Base-by-base conservation (phyloP, 768 basidiomycete genomes). In the Hysterangium stoloniferum region DNA sequence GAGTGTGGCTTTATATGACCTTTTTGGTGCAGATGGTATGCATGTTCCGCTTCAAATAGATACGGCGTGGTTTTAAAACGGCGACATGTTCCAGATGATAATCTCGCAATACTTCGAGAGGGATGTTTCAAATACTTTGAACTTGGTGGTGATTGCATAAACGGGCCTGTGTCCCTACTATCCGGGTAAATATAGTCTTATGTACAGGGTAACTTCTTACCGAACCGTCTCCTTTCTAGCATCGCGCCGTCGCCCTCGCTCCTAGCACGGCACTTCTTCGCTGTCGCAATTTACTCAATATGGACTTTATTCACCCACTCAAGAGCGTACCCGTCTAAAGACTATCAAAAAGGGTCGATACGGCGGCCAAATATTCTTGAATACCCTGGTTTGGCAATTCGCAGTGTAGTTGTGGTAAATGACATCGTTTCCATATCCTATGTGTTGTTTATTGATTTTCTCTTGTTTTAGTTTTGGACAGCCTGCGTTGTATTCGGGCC, bases 71-170 rank as follows among this genome's bases (percentile, higher is more conserved):
- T 20, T 41, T 12, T 9, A 29, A 13, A 2, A 3, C 35, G 42
- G 28, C 50, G 53, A 13, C 31, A 28, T 36, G n/a, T 36, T 44
- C 6, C 52, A 88, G 86, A 75, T 49, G 77, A 81, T 41, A 68
- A 70, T 17, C 77, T 88, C 7, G 71, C 66, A 17, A 76, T 83
- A 0, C 75, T 91, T 28, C 73, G 82, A 48, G 79, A 74, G 2
- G 96, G 95, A 0, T 98, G 96, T 66, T 96, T 99, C 77, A 91
- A 90, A 61, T 99, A 98, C 68, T 96, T 99, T 58, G 91, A 95
- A 63, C 75, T 79, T 4, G 96, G 96, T 12, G 96, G 96, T 1
- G 81, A 90, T 58, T 89, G 89, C 57, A 65, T 97, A 48, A 74
- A 78, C 37, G 96, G 86, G 1, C 96, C 96, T 1, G 92, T 97